These are phyloP conservation scores for Canariomyces notabilis DNA, from an alignment of 2,329 filamentous ascomycete genomes.

Conservation along the genomic window DNA sequence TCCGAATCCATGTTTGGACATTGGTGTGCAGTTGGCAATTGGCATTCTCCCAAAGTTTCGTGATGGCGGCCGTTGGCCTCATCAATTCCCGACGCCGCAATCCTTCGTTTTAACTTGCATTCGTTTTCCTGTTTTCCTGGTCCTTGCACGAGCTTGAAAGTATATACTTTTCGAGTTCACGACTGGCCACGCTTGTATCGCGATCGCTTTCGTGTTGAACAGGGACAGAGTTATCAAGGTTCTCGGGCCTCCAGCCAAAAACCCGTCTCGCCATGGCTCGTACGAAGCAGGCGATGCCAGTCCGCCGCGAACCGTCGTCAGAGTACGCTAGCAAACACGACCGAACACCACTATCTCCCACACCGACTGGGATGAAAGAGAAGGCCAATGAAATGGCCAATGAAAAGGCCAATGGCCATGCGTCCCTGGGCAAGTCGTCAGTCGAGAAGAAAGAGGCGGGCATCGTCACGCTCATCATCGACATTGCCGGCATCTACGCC, in stretches of 20 bases:
- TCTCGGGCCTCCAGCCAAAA: conserved; percentile 1
- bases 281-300: conserved; percentile 61
- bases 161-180: background rate
- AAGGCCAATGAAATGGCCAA: conserved; percentile 28
- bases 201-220: background rate
- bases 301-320: conserved; percentile 61
- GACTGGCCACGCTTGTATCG: background rate
- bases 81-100: background rate
- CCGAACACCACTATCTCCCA: conserved; percentile 24
- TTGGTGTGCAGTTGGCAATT: too few relatives aligned
- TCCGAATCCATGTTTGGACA: too few relatives aligned
- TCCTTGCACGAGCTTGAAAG: background rate
- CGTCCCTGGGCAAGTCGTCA: background rate
- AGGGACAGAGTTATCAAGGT: background rate
- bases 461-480: conserved; percentile 70
- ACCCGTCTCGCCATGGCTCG: conserved; percentile 54
- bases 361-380: conserved; percentile 25
- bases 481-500: conserved; percentile 92
- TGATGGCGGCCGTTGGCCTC: background rate
- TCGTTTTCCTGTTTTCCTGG: background rate
- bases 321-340: conserved; percentile 55
- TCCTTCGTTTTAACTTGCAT: conserved; percentile 4
- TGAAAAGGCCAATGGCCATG: conserved; percentile 19
- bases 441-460: conserved; percentile 50
- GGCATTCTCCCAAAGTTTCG: too few relatives aligned